Conservation (phyloP, 225 moss, liverwort and hornwort species). For the Thuidium tamariscinum region DNA sequence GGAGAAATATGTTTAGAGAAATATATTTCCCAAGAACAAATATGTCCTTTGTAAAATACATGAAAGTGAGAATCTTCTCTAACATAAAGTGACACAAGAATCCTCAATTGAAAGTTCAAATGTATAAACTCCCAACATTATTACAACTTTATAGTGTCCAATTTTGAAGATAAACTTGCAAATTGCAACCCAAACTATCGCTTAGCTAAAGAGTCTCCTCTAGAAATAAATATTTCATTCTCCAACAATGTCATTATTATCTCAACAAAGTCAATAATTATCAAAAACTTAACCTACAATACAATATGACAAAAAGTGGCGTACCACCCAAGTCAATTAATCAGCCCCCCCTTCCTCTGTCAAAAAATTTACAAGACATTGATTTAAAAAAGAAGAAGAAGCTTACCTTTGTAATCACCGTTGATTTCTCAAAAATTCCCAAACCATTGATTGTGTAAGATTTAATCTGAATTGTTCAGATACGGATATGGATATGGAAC, state of each 20-base stretch:
- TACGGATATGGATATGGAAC: too few species aligned
- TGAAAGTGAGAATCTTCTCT: background rate
- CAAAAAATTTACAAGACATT: too few species aligned
- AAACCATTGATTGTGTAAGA: too few species aligned
- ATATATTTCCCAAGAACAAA: background rate
- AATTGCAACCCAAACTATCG: background rate
- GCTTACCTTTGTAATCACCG: too few species aligned
- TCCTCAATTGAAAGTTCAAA: background rate
- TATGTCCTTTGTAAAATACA: background rate
- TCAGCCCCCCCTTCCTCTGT: too few species aligned
- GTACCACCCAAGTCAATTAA: too few species aligned
- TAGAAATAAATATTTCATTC: background rate
- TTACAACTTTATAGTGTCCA: background rate
- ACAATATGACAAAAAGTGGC: too few species aligned
- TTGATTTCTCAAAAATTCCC: too few species aligned
- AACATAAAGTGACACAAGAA: background rate
- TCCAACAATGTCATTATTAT: background rate
- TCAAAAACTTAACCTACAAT: background rate
- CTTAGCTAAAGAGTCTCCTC: background rate
- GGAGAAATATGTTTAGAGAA: too few species aligned
- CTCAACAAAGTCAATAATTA: background rate
- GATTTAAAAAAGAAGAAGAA: too few species aligned
- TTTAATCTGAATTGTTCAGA: too few species aligned
- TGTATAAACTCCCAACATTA: background rate
- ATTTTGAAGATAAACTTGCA: rapidly evolving